phyloP scores from a whole-genome alignment of 129 eudicot genomes.

The Flaveria brownii region DNA sequence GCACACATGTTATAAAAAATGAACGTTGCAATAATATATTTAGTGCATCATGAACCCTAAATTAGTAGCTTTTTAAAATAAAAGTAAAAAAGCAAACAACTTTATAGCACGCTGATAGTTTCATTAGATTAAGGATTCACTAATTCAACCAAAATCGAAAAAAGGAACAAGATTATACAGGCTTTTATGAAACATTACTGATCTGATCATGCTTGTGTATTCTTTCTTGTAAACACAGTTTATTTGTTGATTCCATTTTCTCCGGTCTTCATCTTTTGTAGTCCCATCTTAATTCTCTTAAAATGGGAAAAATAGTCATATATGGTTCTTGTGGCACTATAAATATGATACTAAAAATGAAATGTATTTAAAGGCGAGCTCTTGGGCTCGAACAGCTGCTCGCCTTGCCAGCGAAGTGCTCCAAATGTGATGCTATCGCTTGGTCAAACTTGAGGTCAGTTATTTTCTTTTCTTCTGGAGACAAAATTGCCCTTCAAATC shows the following conservation, averaged over 20 bases:
- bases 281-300: conserved; percentile 5
- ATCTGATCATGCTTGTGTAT: background rate
- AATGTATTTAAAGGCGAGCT: background rate
- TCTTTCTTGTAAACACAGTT: background rate
- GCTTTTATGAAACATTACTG: conserved; percentile 18
- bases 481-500: background rate
- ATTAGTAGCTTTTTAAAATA: conserved; percentile 1
- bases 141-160: background rate
- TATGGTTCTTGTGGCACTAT: background rate
- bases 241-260: background rate
- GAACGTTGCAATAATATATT: background rate
- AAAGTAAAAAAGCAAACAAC: background rate
- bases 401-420: background rate
- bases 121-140: background rate
- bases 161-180: background rate
- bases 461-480: background rate
- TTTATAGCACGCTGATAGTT: conserved; percentile 9
- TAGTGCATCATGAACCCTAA: background rate
- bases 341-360: background rate
- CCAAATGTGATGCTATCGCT: background rate
- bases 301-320: conserved; percentile 3
- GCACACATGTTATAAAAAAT: background rate
- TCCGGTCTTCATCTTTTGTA: background rate
- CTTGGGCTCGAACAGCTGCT: background rate
- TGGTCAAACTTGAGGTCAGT: conserved; percentile 4